A percentile compares a stretch with the other conserved stretches of the same genome.
Evolutionary conservation across 1,284 basidiomycete species (phyloP).

Genomic region (Ustilago esculenta): DNA sequence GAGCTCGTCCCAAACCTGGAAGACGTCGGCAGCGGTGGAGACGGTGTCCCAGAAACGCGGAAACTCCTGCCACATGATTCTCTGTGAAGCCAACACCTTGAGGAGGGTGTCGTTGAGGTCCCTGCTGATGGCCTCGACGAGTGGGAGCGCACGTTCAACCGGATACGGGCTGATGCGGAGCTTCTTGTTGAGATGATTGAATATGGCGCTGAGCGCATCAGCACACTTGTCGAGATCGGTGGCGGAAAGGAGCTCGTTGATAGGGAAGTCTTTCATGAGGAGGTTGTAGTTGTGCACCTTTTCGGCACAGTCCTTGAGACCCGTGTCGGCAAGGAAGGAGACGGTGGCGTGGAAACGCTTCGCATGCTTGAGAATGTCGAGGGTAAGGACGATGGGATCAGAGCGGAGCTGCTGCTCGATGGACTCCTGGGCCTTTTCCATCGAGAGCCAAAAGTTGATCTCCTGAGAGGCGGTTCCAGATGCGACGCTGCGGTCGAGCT

Average conservation of each 20-base stretch:
- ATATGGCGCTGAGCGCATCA: conserved; percentile 86
- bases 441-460: conserved; percentile 97
- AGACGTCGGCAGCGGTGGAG: conserved; percentile 80
- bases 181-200: conserved; percentile 93
- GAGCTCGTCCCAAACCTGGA: conserved; percentile 93
- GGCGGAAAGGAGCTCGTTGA: conserved; percentile 93
- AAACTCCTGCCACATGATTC: conserved; percentile 92
- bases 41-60: conserved; percentile 89
- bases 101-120: conserved; percentile 96
- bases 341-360: conserved; percentile 97
- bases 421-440: conserved; percentile 90
- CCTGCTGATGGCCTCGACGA: conserved; percentile 95
- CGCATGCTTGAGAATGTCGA: conserved; percentile 93
- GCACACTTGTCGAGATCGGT: conserved; percentile 95
- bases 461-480: conserved; percentile 97
- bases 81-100: conserved; percentile 86
- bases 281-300: conserved; percentile 77
- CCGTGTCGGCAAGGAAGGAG: conserved; percentile 96
- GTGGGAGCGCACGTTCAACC: conserved; percentile 89
- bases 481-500: conserved; percentile 86
- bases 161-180: conserved; percentile 84
- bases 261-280: conserved; percentile 97
- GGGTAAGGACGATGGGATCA: conserved; percentile 88
- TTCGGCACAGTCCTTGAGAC: conserved; percentile 75
- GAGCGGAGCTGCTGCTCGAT: conserved; percentile 91